These are phyloP conservation scores for Comarum palustre DNA, from an alignment of 306 rosid species.

Conservation along the genomic window DNA sequence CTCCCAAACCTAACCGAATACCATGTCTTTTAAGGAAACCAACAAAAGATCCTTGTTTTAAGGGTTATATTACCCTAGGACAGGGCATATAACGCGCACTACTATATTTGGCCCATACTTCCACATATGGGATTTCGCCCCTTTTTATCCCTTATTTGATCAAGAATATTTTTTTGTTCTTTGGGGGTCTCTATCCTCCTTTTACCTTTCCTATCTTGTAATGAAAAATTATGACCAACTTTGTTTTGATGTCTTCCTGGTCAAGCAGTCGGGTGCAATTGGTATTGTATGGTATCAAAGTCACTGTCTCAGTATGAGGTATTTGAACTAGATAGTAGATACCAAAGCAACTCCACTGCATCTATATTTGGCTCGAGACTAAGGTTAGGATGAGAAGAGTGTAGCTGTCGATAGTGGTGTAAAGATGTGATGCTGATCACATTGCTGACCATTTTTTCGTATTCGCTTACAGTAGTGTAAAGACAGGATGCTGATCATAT, in stretches of 20 bases:
- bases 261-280: neutral
- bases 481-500: too few species aligned
- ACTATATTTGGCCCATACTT: neutral
- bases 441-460: neutral
- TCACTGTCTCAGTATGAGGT: neutral
- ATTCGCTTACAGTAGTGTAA: too few species aligned
- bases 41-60: too few species aligned
- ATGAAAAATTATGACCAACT: neutral
- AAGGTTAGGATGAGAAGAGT: neutral
- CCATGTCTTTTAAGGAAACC: neutral
- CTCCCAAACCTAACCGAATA: too few species aligned
- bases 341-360: neutral
- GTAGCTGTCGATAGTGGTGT: neutral
- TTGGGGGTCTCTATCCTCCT: neutral
- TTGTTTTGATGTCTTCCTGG: neutral
- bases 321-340: neutral
- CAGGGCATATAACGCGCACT: neutral
- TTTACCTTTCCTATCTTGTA: neutral
- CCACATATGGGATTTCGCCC: neutral
- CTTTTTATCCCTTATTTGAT: neutral
- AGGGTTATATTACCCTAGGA: too few species aligned
- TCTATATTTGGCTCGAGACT: neutral
- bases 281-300: neutral
- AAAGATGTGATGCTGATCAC: neutral
- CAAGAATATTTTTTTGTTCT: neutral